Conservation (phyloP, 129 eudicot species). For the Mikania micrantha region DNA sequence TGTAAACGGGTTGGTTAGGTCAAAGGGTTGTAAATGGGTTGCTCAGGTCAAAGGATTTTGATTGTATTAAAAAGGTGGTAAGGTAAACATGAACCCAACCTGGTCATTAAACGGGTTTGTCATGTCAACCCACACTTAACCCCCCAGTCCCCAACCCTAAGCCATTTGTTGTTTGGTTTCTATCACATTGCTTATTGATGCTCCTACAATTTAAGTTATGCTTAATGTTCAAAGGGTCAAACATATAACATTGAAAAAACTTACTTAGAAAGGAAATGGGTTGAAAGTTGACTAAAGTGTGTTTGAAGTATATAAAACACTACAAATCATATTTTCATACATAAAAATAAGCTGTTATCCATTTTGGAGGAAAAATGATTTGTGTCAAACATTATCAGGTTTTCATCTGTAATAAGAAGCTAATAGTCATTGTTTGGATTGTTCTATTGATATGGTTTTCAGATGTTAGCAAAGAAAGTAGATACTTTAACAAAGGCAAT, state of each 20-base stretch:
- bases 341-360: too few species aligned
- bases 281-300: neutral
- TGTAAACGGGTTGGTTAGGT: neutral
- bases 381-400: neutral
- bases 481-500: conserved; percentile 88
- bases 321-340: too few species aligned
- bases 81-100: neutral
- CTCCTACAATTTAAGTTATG: neutral
- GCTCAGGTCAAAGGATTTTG: neutral
- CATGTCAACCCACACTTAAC: neutral
- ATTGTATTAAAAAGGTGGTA: neutral
- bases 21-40: neutral
- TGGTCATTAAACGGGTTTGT: neutral
- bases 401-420: neutral
- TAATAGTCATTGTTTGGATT: neutral
- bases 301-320: neutral
- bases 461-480: conserved; percentile 94
- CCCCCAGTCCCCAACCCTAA: neutral
- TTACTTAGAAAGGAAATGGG: neutral
- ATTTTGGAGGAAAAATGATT: neutral
- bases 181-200: neutral
- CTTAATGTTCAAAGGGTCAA: neutral
- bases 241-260: neutral
- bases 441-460: neutral
- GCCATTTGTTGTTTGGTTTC: neutral